Conservation (phyloP, 768 basidiomycete genomes). For the Lactarius vividus region DNA sequence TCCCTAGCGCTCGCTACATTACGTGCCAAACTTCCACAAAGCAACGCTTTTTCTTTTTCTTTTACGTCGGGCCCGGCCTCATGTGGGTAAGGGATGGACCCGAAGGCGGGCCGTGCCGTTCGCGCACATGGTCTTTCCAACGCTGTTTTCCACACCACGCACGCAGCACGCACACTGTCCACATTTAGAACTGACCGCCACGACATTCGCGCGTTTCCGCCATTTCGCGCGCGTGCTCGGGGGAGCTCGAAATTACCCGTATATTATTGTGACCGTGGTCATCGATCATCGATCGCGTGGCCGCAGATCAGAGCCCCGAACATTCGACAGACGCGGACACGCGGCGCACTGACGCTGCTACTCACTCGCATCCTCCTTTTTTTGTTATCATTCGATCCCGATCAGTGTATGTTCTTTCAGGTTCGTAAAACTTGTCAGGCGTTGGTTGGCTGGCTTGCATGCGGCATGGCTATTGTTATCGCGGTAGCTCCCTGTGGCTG, state of each 20-base stretch:
- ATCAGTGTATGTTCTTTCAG: background rate
- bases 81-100: background rate
- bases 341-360: background rate
- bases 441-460: background rate
- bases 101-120: background rate
- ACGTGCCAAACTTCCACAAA: background rate
- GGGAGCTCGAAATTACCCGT: background rate
- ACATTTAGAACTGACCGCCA: background rate
- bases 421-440: background rate
- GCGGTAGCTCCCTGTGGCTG: background rate
- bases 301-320: background rate
- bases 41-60: background rate
- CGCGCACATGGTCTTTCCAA: background rate
- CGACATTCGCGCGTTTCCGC: too few relatives aligned
- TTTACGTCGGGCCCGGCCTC: background rate
- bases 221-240: background rate
- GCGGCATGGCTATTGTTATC: background rate
- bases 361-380: background rate
- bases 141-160: background rate
- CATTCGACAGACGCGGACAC: background rate
- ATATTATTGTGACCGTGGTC: background rate
- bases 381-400: background rate
- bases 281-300: background rate
- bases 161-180: background rate
- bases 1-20: background rate